A percentile compares a stretch with the other conserved stretches of the same genome.
Conservation (phyloP, 2,329 filamentous ascomycete species). For the Sordariomycetes sp. region DNA sequence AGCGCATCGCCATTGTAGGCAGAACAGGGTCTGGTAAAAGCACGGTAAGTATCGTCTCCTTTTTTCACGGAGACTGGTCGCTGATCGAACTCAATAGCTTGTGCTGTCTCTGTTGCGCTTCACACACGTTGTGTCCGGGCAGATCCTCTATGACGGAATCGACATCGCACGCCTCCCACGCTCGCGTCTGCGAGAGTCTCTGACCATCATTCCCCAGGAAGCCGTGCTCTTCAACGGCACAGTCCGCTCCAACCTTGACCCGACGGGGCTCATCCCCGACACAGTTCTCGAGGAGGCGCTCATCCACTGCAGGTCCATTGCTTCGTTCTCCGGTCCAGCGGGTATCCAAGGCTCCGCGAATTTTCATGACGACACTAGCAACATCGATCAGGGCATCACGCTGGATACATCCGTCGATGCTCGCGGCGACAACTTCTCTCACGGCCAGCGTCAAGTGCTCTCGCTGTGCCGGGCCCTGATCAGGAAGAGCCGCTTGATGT, state of each 20-base stretch:
- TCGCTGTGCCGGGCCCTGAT: conserved; percentile 48
- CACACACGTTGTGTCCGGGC: conserved; percentile 39
- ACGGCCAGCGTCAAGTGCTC: conserved; percentile 47
- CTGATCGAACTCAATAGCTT: conserved; percentile 17
- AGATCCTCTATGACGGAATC: conserved; percentile 45
- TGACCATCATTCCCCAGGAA: conserved; percentile 52
- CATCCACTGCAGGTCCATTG: conserved; percentile 51
- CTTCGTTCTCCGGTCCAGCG: too few species aligned
- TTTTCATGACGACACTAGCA: too few species aligned
- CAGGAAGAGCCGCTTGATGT: conserved; percentile 43
- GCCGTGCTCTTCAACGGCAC: conserved; percentile 47
- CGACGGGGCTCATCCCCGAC: conserved; percentile 46
- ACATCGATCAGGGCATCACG: conserved; percentile 13
- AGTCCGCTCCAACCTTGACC: conserved; percentile 52
- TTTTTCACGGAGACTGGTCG: neutral
- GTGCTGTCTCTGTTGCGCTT: conserved; percentile 46
- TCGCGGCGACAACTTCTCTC: conserved; percentile 46
- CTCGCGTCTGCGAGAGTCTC: conserved; percentile 38
- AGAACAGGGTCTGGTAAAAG: conserved; percentile 79
- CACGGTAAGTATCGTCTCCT: conserved; percentile 42
- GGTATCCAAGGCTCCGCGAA: too few species aligned
- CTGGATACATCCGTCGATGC: conserved; percentile 39
- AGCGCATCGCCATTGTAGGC: conserved; percentile 71
- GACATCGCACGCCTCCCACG: conserved; percentile 44
- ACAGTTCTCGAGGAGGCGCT: conserved; percentile 48